Evolutionary conservation across 345 rosid species (phyloP), one percentile per base, ranked within the genome.

Genomic region (Eucalyptus tenuipes): DNA sequence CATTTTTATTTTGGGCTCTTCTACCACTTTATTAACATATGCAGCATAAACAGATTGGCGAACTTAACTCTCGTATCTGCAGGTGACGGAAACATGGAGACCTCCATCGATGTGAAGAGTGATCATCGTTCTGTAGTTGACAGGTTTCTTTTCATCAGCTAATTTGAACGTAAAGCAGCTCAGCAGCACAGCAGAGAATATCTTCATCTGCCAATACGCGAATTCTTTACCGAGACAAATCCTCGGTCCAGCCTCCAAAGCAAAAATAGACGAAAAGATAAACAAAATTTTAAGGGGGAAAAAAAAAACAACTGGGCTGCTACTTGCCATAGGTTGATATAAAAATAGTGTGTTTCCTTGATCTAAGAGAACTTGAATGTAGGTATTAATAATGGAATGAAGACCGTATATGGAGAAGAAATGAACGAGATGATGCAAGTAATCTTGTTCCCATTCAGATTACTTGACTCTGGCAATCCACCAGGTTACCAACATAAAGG

Each of bases 121-220:
- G 79, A 95, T 90, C 94, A 95, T 95, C 11, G 93, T 92, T 88
- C 92, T 90, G 95, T 93, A 94, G 14, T 89, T 91, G 47, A 93
- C 94, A 18, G 88, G 42, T 84, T 81, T 89, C 25, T 59, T 86
- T 87, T 91, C 94, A 31, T 93, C 91, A 5, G 92, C 85, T 87
- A 95, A 88, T 88, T 92, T 94, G 93, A 95, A 95, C n/a, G 27
- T 14, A 50, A 93, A 94, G 50, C 85, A 89, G 47, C 91, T 68
- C 50, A 93, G 40, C 89, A 95, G 87, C 57, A 92, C 90, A 14
- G 94, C 93, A 7, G 94, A 85, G 89, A 93, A 92, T 33, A 93
- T 92, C 94, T 94, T 94, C 95, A 92, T 94, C 90, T 94, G 95
- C 88, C 94, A 89, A 68, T 93, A 94, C 5, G 96, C 95, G 33